These are phyloP conservation scores for Picea glauca DNA, from an alignment of 75 land plant species.

Conservation along the genomic window DNA sequence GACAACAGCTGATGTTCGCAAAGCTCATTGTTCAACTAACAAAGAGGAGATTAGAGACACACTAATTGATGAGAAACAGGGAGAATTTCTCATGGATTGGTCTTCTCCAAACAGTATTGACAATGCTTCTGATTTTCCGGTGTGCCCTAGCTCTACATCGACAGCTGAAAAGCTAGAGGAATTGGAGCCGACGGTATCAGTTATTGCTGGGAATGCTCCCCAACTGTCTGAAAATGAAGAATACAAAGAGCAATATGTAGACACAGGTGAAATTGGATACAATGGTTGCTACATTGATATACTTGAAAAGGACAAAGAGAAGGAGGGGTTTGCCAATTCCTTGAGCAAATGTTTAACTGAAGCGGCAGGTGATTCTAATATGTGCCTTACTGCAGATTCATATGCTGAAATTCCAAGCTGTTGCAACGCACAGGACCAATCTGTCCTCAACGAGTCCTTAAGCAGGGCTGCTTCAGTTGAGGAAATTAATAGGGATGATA, in stretches of 20 bases:
- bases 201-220: background rate
- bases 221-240: background rate
- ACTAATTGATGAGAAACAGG: background rate
- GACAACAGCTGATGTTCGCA: background rate
- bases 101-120: background rate
- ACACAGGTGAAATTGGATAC: constrained; percentile 2
- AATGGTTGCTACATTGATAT: background rate
- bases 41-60: constrained; percentile 1
- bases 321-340: background rate
- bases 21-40: background rate
- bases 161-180: background rate
- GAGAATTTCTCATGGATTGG: background rate
- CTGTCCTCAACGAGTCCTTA: background rate
- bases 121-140: background rate
- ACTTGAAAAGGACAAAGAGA: constrained; percentile 7
- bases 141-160: background rate
- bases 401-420: constrained; percentile 2
- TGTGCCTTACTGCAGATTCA: background rate
- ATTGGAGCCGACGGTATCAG: background rate
- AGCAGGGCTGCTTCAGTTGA: background rate
- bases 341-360: constrained; percentile 9
- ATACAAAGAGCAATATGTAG: background rate
- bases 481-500: background rate
- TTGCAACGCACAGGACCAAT: background rate
- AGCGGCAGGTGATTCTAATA: background rate